Evolutionary conservation across 1,284 basidiomycete genomes (phyloP).

Genomic region (Leccinum ponderosum): DNA sequence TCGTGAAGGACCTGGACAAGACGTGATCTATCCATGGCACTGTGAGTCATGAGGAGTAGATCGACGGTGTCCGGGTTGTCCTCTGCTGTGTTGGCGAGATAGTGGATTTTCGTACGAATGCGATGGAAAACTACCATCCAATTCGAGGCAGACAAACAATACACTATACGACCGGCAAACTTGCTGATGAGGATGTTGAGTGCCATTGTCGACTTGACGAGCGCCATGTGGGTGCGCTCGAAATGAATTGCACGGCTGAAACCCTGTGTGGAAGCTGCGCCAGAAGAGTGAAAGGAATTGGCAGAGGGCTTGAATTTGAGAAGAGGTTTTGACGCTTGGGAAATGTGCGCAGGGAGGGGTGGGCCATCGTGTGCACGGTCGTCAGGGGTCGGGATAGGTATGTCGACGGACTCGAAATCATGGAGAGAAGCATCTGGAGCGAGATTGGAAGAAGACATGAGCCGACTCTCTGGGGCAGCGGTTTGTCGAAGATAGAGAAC

Average conservation of each 20-base stretch:
- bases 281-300: slow-evolving; percentile 34
- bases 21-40: slow-evolving; percentile 64
- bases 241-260: slow-evolving; percentile 47
- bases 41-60: slow-evolving; percentile 72
- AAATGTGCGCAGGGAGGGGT: slow-evolving; percentile 33
- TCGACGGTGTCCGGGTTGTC: slow-evolving; percentile 69
- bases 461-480: slow-evolving; percentile 54
- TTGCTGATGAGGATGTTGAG: slow-evolving; percentile 65
- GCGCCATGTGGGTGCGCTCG: slow-evolving; percentile 67
- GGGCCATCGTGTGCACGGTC: slow-evolving; percentile 25
- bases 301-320: slow-evolving; percentile 35
- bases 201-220: slow-evolving; percentile 55
- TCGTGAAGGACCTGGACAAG: slow-evolving; percentile 75
- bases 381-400: slow-evolving; percentile 35
- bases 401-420: slow-evolving; percentile 63
- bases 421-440: slow-evolving; percentile 69
- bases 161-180: slow-evolving; percentile 79
- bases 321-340: slow-evolving; percentile 29
- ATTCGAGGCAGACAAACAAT: slow-evolving; percentile 88
- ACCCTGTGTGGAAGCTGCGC: slow-evolving; percentile 21
- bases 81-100: slow-evolving; percentile 54
- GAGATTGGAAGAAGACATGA: slow-evolving; percentile 62
- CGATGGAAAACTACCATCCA: slow-evolving; percentile 82
- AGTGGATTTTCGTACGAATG: slow-evolving; percentile 72
- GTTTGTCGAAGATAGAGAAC: slow-evolving; percentile 80